Percentiles rank a stretch among this genome's conserved stretches.
Conservation (phyloP, 2,329 filamentous ascomycete species). For the Chrysosporium queenslandicum region DNA sequence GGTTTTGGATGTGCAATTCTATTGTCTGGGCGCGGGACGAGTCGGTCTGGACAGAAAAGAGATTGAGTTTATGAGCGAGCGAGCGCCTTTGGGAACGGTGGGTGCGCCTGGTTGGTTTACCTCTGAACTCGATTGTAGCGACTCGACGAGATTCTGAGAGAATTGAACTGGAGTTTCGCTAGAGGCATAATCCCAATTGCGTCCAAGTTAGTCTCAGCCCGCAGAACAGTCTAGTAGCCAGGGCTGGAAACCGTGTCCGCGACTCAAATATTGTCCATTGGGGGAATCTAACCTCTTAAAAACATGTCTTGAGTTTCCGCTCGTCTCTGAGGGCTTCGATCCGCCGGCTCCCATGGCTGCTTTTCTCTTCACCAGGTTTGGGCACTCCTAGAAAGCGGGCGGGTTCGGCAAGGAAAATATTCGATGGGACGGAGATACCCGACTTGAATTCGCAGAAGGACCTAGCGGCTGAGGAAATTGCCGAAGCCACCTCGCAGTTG, state of each 20-base stretch:
- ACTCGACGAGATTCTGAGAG: conserved; percentile 72
- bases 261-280: background rate
- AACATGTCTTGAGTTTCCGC: conserved; percentile 46
- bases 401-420: background rate
- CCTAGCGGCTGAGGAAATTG: background rate
- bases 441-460: background rate
- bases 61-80: background rate
- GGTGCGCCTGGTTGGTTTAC: conserved; percentile 40
- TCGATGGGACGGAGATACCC: background rate
- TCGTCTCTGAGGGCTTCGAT: conserved; percentile 49
- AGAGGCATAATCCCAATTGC: too few relatives aligned
- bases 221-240: too few relatives aligned
- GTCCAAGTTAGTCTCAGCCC: background rate
- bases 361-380: background rate
- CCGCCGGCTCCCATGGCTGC: conserved; percentile 49
- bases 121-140: conserved; percentile 74
- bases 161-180: conserved; percentile 57
- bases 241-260: too few relatives aligned
- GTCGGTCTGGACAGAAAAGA: conserved; percentile 58
- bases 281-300: conserved; percentile 47
- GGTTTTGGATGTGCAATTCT: conserved; percentile 80
- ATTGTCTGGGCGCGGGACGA: conserved; percentile 70
- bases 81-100: too few relatives aligned
- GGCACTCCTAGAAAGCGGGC: background rate
- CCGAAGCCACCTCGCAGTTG: background rate